phyloP scores from a whole-genome alignment of 1,284 basidiomycete genomes.

The Phellinidium pouzarii region DNA sequence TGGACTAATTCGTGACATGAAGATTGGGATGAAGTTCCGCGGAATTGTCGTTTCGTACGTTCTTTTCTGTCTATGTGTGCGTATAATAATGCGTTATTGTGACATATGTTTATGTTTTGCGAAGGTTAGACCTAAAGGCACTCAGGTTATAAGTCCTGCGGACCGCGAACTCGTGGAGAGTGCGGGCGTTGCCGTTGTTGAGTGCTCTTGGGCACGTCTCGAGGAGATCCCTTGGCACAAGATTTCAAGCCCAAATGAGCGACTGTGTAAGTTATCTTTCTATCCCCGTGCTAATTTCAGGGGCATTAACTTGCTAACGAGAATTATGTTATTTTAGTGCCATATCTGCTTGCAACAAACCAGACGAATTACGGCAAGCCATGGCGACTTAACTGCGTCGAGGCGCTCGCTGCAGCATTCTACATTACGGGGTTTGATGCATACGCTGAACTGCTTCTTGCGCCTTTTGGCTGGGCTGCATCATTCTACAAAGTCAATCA shows the following conservation, averaged over 20 bases:
- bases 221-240: slow-evolving; percentile 94
- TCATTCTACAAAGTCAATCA: slow-evolving; percentile 82
- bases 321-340: slow-evolving; percentile 57
- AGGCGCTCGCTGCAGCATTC: slow-evolving; percentile 89
- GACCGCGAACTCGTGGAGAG: slow-evolving; percentile 78
- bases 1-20: slow-evolving; percentile 79
- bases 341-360: slow-evolving; percentile 88
- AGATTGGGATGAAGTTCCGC: slow-evolving; percentile 82
- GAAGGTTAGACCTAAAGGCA: slow-evolving; percentile 76
- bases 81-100: not conserved
- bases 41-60: slow-evolving; percentile 91
- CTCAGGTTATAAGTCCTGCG: slow-evolving; percentile 72
- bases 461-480: slow-evolving; percentile 82
- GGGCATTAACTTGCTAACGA: slow-evolving; percentile 43
- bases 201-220: slow-evolving; percentile 94
- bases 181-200: slow-evolving; percentile 88
- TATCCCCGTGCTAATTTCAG: not conserved
- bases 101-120: not conserved
- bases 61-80: slow-evolving; percentile 7
- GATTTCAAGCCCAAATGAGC: slow-evolving; percentile 89
- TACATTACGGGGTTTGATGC: slow-evolving; percentile 82
- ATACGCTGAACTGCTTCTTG: slow-evolving; percentile 72
- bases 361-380: slow-evolving; percentile 95
- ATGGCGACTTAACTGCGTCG: slow-evolving; percentile 86
- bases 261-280: slow-evolving; percentile 58